A percentile compares a stretch with the other conserved stretches of the same genome.
phyloP scores from a whole-genome alignment of 768 basidiomycete genomes.

The Mycena indigotica region DNA sequence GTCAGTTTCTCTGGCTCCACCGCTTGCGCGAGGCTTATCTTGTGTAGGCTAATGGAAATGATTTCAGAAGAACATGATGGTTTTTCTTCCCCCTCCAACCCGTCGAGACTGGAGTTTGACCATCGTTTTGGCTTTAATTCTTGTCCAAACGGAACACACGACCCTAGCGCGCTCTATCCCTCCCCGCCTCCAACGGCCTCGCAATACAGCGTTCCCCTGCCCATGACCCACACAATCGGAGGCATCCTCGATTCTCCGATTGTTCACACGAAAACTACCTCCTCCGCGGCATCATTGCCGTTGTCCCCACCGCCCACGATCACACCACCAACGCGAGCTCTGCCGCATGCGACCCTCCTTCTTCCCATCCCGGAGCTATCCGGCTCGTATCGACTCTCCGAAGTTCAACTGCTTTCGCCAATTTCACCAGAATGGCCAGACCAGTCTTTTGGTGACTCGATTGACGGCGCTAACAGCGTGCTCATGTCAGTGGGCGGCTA shows the following conservation, averaged over 20 bases:
- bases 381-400: background rate
- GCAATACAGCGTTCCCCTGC: slow-evolving; percentile 17
- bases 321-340: slow-evolving; percentile 17
- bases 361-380: slow-evolving; percentile 13
- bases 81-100: no score
- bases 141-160: slow-evolving; percentile 20
- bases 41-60: no score
- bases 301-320: slow-evolving; percentile 12
- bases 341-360: slow-evolving; percentile 12
- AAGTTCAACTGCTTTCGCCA: slow-evolving; percentile 17
- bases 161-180: slow-evolving; percentile 19
- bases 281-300: slow-evolving; percentile 15
- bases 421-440: slow-evolving; percentile 19
- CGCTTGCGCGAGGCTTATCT: no score
- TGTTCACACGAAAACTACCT: slow-evolving; percentile 9
- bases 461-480: slow-evolving; percentile 7
- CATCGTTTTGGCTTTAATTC: slow-evolving; percentile 6
- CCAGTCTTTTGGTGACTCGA: background rate
- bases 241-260: slow-evolving; percentile 21
- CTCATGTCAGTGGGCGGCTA: slow-evolving; percentile 9
- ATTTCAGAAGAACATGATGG: no score
- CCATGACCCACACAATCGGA: slow-evolving; percentile 8
- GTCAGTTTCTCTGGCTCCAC: background rate
- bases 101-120: no score
- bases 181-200: slow-evolving; percentile 18